A percentile compares a stretch with the other conserved stretches of the same genome.
phyloP scores from a whole-genome alignment of 2,329 filamentous ascomycete species.

The Phaeomoniella chlamydospora region DNA sequence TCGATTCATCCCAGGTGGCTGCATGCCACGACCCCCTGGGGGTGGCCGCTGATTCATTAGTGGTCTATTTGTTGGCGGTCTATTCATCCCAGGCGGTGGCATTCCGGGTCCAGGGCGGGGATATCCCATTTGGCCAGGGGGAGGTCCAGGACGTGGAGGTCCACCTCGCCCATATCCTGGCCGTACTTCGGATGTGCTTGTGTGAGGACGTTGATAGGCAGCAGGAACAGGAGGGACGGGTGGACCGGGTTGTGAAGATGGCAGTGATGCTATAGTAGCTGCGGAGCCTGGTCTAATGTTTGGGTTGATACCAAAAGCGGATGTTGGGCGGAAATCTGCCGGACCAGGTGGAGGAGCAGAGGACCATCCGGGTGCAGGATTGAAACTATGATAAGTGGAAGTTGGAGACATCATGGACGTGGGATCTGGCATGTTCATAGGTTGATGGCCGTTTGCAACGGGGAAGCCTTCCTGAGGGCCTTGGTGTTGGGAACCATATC shows the following conservation, averaged over 20 bases:
- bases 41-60: constrained; percentile 4
- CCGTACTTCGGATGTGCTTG: constrained; percentile 2
- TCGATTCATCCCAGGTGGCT: constrained; percentile 17
- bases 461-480: constrained; percentile 26
- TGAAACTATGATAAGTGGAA: constrained; percentile 5
- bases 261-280: constrained; percentile 6
- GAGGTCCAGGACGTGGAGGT: constrained; percentile 13
- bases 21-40: constrained; percentile 10
- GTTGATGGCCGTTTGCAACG: constrained; percentile 20
- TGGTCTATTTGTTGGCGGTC: constrained; percentile 9
- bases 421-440: constrained; percentile 32
- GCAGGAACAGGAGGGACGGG: constrained; percentile 5
- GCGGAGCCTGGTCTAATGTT: constrained; percentile 27
- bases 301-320: constrained; percentile 33
- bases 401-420: constrained; percentile 23
- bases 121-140: constrained; percentile 8
- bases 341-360: constrained; percentile 3
- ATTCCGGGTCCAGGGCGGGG: constrained; percentile 6
- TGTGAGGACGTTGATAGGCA: constrained; percentile 9
- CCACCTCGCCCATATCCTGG: constrained; percentile 1
- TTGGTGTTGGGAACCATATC: constrained; percentile 48
- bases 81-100: constrained; percentile 14
- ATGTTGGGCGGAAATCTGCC: constrained; percentile 24
- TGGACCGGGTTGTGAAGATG: constrained; percentile 8
- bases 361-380: constrained; percentile 3